A percentile compares a stretch with the other conserved stretches of the same genome.
Evolutionary conservation across 1,139 yeast species (phyloP).

Genomic region (Geotrichum fermentans): DNA sequence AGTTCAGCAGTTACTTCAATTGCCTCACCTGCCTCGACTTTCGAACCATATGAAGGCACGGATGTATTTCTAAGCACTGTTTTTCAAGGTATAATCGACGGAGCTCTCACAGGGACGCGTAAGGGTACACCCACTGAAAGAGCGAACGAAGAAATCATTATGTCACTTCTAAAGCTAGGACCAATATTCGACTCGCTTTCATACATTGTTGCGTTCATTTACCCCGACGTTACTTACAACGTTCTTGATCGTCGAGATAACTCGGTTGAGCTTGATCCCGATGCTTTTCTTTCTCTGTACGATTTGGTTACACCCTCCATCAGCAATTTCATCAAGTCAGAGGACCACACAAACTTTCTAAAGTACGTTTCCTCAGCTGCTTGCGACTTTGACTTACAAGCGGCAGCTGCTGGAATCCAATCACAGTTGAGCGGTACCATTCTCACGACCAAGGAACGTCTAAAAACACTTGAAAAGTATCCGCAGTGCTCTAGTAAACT

Average conservation of each 20-base stretch:
- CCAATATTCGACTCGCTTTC: not conserved
- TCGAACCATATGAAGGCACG: not conserved
- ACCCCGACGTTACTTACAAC: not conserved
- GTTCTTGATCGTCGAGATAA: not conserved
- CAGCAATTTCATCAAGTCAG: not conserved
- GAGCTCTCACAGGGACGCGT: not conserved
- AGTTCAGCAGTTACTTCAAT: too few species aligned
- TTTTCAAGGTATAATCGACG: not conserved
- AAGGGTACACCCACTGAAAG: not conserved
- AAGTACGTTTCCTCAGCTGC: not conserved
- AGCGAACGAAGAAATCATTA: not conserved
- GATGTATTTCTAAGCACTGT: not conserved
- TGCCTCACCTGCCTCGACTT: too few species aligned
- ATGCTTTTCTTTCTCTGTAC: not conserved
- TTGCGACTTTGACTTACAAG: not conserved
- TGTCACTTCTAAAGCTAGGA: not conserved
- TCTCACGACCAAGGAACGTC: too few species aligned
- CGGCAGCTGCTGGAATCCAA: too few species aligned
- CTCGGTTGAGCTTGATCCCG: not conserved
- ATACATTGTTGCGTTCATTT: not conserved
- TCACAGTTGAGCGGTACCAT: too few species aligned
- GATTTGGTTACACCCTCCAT: not conserved
- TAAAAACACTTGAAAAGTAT: too few species aligned
- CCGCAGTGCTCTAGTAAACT: too few species aligned
- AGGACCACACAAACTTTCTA: not conserved